Evolutionary conservation across 2,329 filamentous ascomycete species (phyloP).

Genomic region (Ophiostoma novo-ulmi): DNA sequence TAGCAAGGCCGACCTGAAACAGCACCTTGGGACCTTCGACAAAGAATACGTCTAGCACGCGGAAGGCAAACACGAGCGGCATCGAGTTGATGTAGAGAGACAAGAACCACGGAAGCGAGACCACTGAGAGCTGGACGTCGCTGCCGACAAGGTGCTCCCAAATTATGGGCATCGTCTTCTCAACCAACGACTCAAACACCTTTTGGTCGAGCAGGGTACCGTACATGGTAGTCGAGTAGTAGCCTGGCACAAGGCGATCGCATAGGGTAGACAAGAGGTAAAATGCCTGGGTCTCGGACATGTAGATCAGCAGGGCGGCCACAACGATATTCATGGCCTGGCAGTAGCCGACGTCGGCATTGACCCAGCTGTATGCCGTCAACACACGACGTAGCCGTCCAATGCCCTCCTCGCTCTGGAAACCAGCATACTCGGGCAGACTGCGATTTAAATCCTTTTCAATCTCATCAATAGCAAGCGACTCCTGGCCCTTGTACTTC

Average conservation of each 20-base stretch:
- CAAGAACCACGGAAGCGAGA: conserved; percentile 95
- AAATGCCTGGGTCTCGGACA: conserved; percentile 94
- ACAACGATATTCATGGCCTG: conserved; percentile 99
- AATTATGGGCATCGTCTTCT: conserved; percentile 96
- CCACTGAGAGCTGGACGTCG: conserved; percentile 94
- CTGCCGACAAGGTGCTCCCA: conserved; percentile 98
- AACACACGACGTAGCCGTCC: conserved; percentile 81
- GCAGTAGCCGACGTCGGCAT: conserved; percentile 93
- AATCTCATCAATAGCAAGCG: conserved; percentile 95
- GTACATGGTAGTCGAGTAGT: conserved; percentile 99
- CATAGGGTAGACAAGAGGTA: conserved; percentile 88
- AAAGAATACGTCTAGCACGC: conserved; percentile 96
- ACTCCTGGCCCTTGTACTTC: conserved; percentile 79
- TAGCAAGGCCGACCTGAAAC: conserved; percentile 95
- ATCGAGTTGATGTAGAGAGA: conserved; percentile 99
- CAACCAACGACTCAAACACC: conserved; percentile 96
- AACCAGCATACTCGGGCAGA: conserved; percentile 93
- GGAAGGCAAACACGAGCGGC: conserved; percentile 95
- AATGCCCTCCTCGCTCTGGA: conserved; percentile 94
- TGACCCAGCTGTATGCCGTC: conserved; percentile 96
- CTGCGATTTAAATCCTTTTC: conserved; percentile 97
- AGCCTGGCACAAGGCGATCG: conserved; percentile 87
- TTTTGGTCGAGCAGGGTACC: conserved; percentile 93
- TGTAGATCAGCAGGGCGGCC: conserved; percentile 95
- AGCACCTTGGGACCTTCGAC: conserved; percentile 95